Percentiles rank a stretch among this genome's conserved stretches.
phyloP scores from a whole-genome alignment of 768 basidiomycete species.

The Tylopilus plumbeoviolaceoides region DNA sequence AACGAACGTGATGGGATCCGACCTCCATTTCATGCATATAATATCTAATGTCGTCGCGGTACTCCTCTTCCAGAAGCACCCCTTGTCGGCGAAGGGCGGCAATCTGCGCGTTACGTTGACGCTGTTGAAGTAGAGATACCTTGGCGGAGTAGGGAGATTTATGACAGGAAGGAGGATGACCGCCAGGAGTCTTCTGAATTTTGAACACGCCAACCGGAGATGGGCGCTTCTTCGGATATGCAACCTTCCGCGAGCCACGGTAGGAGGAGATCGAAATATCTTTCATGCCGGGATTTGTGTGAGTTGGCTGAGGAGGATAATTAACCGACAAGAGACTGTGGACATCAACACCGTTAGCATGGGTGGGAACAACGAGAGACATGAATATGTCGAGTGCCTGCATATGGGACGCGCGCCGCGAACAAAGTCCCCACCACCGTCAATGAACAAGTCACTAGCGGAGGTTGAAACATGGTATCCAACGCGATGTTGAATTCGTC shows the following conservation, averaged over 20 bases:
- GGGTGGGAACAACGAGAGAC: conserved; percentile 2
- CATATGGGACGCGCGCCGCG: not conserved
- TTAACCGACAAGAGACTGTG: conserved; percentile 43
- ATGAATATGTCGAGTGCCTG: conserved; percentile 3
- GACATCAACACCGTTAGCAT: conserved; percentile 23
- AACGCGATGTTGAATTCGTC: not conserved
- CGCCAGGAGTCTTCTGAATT: conserved; percentile 50
- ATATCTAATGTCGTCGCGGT: conserved; percentile 83
- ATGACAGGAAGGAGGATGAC: conserved; percentile 45
- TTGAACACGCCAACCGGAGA: conserved; percentile 78
- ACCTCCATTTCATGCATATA: conserved; percentile 99
- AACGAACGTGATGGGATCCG: conserved; percentile 29
- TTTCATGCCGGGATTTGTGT: conserved; percentile 60
- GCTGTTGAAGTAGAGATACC: conserved; percentile 55
- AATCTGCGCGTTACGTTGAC: conserved; percentile 66
- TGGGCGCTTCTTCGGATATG: conserved; percentile 84
- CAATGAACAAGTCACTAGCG: conserved; percentile 7
- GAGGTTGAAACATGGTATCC: conserved; percentile 14
- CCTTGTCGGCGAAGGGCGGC: conserved; percentile 67
- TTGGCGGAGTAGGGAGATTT: conserved; percentile 68
- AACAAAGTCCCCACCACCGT: not conserved
- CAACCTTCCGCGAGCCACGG: conserved; percentile 57
- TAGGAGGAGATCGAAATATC: conserved; percentile 59
- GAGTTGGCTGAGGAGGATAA: conserved; percentile 39
- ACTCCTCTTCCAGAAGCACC: conserved; percentile 89